Evolutionary conservation across 495 filamentous ascomycete genomes (phyloP), one percentile per base, ranked within the genome.

Genomic region (Penicillium antarcticum): DNA sequence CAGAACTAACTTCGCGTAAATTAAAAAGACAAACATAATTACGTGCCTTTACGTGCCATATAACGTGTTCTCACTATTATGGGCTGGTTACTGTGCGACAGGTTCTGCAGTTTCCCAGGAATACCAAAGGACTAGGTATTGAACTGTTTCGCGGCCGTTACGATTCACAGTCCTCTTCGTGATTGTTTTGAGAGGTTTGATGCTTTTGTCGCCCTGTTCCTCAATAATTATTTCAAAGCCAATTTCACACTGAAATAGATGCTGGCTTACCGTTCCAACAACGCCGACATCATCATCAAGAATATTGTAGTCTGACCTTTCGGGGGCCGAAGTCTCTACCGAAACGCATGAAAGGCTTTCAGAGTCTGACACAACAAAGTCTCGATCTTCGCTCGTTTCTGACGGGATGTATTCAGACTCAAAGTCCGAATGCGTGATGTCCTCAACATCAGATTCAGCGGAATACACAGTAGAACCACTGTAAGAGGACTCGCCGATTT

Each of bases 311-410:
- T 4, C 16, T 17, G 36, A 11, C 5, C 16, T 17, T 16, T 39
- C 36, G 8, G 36, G 14, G 16, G 4, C 36, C 8, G 36, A 39
- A 17, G 14, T 16, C 3, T 39, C 18, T 2, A 10, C 10, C 18
- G 39, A 43, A 13, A 23, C 12, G 16, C 36, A 18, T 14, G 48
- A 51, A 14, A 51, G 18, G 4, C 23, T 31, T 13, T 51, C 48
- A 14, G 48, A 34, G 35, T 51, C 48, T 7, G 48, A 43, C 4
- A 44, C 39, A 23, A 51, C 39, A 24, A 51, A 51, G 16, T 43
- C 48, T 9, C 48, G 38, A 26, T 51, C 48, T 51, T 51, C 48
- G 32, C 48, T 51, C 42, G 40, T 51, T 16, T 51, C 48, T 24
- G 48, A 51, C 12, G 38, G 48, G 31, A 51, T 24, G n/a, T 40